Conservation (phyloP, 1,284 basidiomycete species). For the Cryptococcus hybrid region DNA sequence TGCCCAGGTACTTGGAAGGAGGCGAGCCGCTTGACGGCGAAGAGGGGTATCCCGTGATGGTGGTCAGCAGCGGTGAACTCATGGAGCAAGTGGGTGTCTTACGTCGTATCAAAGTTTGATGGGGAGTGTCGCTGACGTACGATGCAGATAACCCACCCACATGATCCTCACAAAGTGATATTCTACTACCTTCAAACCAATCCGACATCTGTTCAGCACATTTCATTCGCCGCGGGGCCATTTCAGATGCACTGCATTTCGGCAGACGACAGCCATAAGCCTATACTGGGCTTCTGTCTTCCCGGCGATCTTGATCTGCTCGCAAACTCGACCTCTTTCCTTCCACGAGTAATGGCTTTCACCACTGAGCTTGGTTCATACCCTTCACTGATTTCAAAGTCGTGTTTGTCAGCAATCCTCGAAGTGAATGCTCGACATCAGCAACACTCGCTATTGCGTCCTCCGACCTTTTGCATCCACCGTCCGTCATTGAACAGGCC, state of each 20-base stretch:
- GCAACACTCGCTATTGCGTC: slow-evolving; percentile 81
- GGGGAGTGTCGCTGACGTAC: neutral
- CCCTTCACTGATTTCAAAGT: slow-evolving; percentile 91
- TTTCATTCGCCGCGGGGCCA: slow-evolving; percentile 93
- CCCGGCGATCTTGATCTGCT: slow-evolving; percentile 71
- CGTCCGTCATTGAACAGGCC: slow-evolving; percentile 90
- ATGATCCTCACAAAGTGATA: slow-evolving; percentile 90
- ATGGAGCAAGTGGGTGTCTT: slow-evolving; percentile 70
- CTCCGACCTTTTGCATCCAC: slow-evolving; percentile 80
- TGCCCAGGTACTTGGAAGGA: slow-evolving; percentile 80
- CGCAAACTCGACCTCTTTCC: slow-evolving; percentile 66
- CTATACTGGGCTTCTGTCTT: slow-evolving; percentile 89
- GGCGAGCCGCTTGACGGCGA: slow-evolving; percentile 53
- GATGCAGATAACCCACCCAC: slow-evolving; percentile 81
- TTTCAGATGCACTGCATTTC: slow-evolving; percentile 76
- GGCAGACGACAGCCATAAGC: slow-evolving; percentile 65
- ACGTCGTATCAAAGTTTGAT: neutral
- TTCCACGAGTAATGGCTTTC: slow-evolving; percentile 87
- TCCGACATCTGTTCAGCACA: slow-evolving; percentile 89
- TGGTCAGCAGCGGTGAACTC: slow-evolving; percentile 90
- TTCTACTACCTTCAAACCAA: slow-evolving; percentile 89
- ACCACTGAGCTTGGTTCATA: slow-evolving; percentile 95
- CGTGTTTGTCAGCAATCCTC: slow-evolving; percentile 91
- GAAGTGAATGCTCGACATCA: slow-evolving; percentile 73
- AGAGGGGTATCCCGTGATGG: slow-evolving; percentile 71